Evolutionary conservation across 1,284 basidiomycete species (phyloP).

Genomic region (Limonomyces culmigenus): DNA sequence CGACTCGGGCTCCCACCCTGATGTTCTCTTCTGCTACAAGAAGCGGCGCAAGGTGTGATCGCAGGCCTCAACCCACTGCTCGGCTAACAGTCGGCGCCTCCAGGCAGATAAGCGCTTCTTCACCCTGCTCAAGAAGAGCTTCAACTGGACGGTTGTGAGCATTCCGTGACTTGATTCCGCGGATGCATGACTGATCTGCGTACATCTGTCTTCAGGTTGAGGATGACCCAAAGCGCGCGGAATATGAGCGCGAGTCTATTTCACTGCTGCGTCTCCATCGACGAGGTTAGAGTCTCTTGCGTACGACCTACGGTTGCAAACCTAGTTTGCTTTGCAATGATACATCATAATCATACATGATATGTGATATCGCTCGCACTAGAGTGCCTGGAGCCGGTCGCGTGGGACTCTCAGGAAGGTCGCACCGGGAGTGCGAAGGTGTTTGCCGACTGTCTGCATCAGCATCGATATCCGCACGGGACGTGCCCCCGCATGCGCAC

Average conservation of each 20-base stretch:
- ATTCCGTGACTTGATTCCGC: neutral
- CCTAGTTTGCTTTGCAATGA: no score
- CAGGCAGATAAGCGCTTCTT: constrained; percentile 91
- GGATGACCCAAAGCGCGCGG: constrained; percentile 20
- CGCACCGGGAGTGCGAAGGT: no score
- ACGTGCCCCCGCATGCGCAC: no score
- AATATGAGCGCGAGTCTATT: constrained; percentile 23
- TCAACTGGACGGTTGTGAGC: constrained; percentile 57
- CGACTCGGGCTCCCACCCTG: constrained; percentile 26
- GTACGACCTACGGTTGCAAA: no score
- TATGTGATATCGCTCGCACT: no score
- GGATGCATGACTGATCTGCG: no score
- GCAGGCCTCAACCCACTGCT: constrained; percentile 1
- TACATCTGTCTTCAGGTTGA: constrained; percentile 16
- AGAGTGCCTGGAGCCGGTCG: no score
- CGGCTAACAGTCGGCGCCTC: neutral
- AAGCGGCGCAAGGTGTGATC: constrained; percentile 69
- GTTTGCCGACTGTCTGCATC: no score
- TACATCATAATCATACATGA: no score
- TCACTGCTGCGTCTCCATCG: constrained; percentile 16
- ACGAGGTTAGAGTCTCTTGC: no score
- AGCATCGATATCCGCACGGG: no score
- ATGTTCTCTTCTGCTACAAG: constrained; percentile 85
- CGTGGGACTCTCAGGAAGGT: no score
- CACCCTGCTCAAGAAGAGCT: constrained; percentile 62